Percentiles rank a stretch among this genome's conserved stretches.
Evolutionary conservation across 768 basidiomycete species (phyloP).

Genomic region (Mycena olivaceomarginata): DNA sequence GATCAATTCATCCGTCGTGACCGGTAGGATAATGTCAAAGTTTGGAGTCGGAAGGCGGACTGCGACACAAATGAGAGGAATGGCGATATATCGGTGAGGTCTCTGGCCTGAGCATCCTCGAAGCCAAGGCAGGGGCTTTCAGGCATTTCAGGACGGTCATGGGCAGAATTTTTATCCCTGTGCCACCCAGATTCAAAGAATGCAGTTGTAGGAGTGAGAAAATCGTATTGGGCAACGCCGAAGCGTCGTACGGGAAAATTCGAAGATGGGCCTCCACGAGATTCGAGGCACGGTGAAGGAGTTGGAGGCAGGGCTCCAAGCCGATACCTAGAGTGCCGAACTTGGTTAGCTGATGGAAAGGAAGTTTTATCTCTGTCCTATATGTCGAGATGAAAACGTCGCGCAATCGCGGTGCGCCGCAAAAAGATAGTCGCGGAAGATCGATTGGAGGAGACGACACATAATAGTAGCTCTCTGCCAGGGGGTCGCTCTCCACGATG

Average conservation of each 20-base stretch:
- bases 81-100: neutral
- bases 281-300: neutral
- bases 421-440: neutral
- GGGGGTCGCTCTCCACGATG: no score
- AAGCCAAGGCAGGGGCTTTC: neutral
- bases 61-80: constrained; percentile 19
- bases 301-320: neutral
- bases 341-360: constrained; percentile 2
- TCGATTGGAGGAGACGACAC: no score
- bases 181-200: neutral
- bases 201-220: neutral
- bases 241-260: neutral
- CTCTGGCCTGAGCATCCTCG: neutral
- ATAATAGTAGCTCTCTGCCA: no score
- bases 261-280: neutral
- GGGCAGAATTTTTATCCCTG: neutral
- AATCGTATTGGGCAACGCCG: neutral
- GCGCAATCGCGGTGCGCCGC: constrained; percentile 17
- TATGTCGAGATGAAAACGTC: neutral
- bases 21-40: neutral
- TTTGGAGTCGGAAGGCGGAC: constrained; percentile 22
- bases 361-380: neutral
- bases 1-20: neutral
- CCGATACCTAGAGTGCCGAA: neutral
- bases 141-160: constrained; percentile 5